Percentiles rank a stretch among this genome's conserved stretches.
Evolutionary conservation across 257 asterid genomes (phyloP).

Genomic region (Phtheirospermum japonicum): DNA sequence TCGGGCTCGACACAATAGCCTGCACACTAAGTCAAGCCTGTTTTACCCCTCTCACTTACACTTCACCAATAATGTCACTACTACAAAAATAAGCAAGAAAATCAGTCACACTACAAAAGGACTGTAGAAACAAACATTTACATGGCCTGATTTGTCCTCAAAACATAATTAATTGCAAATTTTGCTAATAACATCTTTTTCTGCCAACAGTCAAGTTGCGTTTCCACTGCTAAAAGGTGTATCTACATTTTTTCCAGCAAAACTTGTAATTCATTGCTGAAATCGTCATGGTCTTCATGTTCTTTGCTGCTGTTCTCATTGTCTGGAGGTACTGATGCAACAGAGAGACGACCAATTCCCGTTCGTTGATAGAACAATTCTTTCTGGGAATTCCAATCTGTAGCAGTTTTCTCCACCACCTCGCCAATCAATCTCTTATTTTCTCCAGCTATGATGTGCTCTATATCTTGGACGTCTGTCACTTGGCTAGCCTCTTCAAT

Average conservation of each 20-base stretch:
- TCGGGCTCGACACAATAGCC: too few species aligned
- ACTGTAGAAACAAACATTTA: too few species aligned
- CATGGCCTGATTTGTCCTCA: too few species aligned
- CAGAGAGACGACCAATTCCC: constrained; percentile 23
- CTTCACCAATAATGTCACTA: too few species aligned
- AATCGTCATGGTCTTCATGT: not conserved
- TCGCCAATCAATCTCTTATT: constrained; percentile 53
- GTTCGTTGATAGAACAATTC: constrained; percentile 51
- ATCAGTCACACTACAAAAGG: too few species aligned
- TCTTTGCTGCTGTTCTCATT: not conserved
- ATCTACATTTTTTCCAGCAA: not conserved
- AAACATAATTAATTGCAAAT: too few species aligned
- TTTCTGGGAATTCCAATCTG: constrained; percentile 64
- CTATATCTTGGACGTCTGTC: constrained; percentile 56
- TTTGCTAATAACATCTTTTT: too few species aligned
- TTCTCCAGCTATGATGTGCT: constrained; percentile 54
- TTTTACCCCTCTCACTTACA: too few species aligned
- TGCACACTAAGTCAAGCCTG: too few species aligned
- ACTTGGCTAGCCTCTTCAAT: constrained; percentile 57
- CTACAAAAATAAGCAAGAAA: too few species aligned
- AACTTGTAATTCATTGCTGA: not conserved
- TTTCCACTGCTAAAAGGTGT: too few species aligned
- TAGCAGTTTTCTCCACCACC: constrained; percentile 47
- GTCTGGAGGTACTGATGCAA: not conserved
- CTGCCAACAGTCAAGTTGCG: too few species aligned